Conservation (phyloP, 495 filamentous ascomycete species). For the Xylaria scruposa region DNA sequence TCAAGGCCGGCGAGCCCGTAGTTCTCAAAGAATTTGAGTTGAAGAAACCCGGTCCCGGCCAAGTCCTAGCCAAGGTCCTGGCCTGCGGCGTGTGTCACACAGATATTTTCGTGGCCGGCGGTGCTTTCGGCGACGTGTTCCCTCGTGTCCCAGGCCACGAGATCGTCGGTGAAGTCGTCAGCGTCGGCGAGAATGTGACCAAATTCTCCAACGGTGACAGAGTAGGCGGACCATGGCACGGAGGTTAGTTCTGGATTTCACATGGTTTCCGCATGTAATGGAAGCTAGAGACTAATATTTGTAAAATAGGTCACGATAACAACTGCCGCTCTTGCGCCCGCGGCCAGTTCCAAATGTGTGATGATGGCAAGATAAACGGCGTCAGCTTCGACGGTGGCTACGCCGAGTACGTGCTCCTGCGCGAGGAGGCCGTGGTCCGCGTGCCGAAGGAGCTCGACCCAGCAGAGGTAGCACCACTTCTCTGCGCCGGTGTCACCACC, state of each 20-base stretch:
- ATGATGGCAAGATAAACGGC: slow-evolving; percentile 58
- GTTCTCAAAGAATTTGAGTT: slow-evolving; percentile 53
- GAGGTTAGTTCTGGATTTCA: slow-evolving; percentile 47
- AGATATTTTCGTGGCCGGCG: slow-evolving; percentile 47
- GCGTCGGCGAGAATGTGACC: slow-evolving; percentile 52
- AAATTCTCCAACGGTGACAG: slow-evolving; percentile 56
- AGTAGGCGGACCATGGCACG: slow-evolving; percentile 63
- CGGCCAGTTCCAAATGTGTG: slow-evolving; percentile 63
- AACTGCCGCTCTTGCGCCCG: slow-evolving; percentile 56
- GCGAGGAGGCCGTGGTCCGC: slow-evolving; percentile 67
- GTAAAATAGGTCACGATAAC: slow-evolving; percentile 45
- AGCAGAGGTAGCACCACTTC: slow-evolving; percentile 67
- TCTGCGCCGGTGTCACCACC: slow-evolving; percentile 75
- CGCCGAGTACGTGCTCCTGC: slow-evolving; percentile 68
- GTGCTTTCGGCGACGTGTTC: slow-evolving; percentile 50
- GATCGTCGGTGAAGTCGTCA: slow-evolving; percentile 59
- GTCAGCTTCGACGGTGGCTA: slow-evolving; percentile 62
- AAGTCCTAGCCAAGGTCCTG: slow-evolving; percentile 61
- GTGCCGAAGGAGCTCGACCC: slow-evolving; percentile 65
- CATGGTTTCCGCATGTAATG: background rate
- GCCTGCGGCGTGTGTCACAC: slow-evolving; percentile 62
- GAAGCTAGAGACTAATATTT: slow-evolving; percentile 15
- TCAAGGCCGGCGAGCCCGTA: slow-evolving; percentile 44
- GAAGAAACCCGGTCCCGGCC: slow-evolving; percentile 45
- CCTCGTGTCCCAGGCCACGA: slow-evolving; percentile 64